Conservation (phyloP, 163 green algal genomes). For the Trebouxia gelatinosa region DNA sequence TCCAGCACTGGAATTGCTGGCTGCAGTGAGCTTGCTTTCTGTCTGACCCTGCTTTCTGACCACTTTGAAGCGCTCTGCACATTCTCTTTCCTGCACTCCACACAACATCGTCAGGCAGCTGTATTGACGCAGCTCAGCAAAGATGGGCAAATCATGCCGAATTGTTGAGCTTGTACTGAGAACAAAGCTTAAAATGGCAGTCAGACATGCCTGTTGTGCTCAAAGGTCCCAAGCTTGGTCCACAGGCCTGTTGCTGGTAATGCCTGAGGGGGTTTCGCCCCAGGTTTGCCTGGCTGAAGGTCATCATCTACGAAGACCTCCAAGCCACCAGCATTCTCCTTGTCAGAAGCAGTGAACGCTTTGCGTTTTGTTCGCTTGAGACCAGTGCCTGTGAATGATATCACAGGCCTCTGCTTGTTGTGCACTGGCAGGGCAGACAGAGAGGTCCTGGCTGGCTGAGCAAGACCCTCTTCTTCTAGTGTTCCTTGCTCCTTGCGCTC, state of each 20-base stretch:
- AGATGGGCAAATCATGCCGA: not conserved
- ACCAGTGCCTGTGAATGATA: too few relatives aligned
- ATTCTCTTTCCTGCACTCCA: constrained; percentile 82
- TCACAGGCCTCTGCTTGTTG: too few relatives aligned
- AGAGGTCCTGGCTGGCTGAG: constrained; percentile 19
- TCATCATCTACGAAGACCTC: constrained; percentile 71
- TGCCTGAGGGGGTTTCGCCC: not conserved
- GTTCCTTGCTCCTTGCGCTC: constrained; percentile 63
- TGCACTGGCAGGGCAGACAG: constrained; percentile 13
- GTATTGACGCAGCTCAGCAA: too few relatives aligned
- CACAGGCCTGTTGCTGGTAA: constrained; percentile 24
- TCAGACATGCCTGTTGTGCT: constrained; percentile 33
- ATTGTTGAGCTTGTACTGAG: not conserved
- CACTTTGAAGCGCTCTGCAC: constrained; percentile 50
- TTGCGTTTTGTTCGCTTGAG: constrained; percentile 47
- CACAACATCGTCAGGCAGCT: too few relatives aligned
- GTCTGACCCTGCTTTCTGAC: constrained; percentile 50
- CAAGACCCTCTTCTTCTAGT: not conserved
- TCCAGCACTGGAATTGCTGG: constrained; percentile 45
- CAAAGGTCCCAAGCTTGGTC: constrained; percentile 40
- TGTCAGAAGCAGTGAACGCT: not conserved
- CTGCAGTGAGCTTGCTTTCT: constrained; percentile 38
- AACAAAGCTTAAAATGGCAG: not conserved
- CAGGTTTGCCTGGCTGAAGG: constrained; percentile 42
- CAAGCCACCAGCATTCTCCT: constrained; percentile 39